These are phyloP conservation scores for Solanum sejunctum DNA, from an alignment of 257 asterid species.

Conservation along the genomic window DNA sequence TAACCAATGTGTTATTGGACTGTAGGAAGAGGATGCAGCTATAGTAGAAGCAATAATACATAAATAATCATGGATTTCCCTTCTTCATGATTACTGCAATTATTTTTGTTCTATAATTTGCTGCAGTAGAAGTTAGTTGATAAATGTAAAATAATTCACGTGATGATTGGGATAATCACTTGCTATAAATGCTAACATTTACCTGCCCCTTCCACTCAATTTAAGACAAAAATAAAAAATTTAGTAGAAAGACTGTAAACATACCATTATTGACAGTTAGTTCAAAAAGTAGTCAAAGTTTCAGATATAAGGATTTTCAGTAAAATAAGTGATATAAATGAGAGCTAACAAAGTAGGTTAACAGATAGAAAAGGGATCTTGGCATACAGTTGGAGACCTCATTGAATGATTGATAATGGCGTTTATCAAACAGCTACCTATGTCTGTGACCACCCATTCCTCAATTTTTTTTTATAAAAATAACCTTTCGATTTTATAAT, in stretches of 20 bases:
- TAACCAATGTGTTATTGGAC: neutral
- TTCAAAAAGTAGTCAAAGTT: neutral
- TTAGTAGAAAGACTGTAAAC: neutral
- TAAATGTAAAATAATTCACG: neutral
- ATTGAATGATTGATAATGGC: slow-evolving; percentile 50
- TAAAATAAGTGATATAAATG: slow-evolving; percentile 1
- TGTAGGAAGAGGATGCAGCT: neutral
- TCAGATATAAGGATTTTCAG: neutral
- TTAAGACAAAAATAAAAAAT: neutral
- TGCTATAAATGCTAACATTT: slow-evolving; percentile 2
- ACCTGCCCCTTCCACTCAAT: neutral
- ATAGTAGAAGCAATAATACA: neutral
- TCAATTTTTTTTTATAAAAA: neutral
- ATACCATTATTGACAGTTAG: neutral
- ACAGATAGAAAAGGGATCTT: slow-evolving; percentile 9
- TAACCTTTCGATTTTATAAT: neutral
- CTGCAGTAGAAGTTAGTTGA: neutral
- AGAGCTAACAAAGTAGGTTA: slow-evolving; percentile 26
- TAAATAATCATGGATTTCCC: neutral
- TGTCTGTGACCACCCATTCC: slow-evolving; percentile 28
- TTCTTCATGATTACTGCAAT: neutral
- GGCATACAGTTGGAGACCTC: slow-evolving; percentile 38
- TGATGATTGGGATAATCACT: neutral
- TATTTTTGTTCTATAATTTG: neutral
- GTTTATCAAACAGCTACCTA: neutral